These are phyloP conservation scores for Castanea sativa DNA, from an alignment of 306 rosid genomes.

Conservation along the genomic window DNA sequence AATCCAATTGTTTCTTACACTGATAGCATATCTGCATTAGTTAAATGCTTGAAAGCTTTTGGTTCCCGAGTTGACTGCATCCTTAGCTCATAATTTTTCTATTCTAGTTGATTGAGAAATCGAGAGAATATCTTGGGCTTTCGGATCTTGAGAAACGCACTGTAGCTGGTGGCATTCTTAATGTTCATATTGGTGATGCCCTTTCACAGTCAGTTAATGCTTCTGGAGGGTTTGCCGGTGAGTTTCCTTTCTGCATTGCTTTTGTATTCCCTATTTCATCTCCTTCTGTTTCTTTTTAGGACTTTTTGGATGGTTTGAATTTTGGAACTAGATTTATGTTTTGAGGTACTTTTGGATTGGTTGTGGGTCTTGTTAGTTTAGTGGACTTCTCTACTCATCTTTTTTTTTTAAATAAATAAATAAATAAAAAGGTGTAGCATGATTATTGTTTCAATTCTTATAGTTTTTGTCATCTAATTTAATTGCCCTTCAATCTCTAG, in stretches of 20 bases:
- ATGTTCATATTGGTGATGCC: conserved; percentile 74
- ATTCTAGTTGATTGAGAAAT: conserved; percentile 77
- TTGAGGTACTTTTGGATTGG: conserved; percentile 13
- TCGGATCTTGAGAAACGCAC: conserved; percentile 77
- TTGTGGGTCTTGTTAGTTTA: not conserved
- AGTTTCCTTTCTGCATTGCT: conserved; percentile 31
- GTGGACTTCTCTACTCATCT: not conserved
- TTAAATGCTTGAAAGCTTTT: conserved; percentile 9
- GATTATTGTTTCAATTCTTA: not conserved
- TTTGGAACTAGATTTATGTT: not conserved
- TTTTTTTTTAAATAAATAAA: not conserved
- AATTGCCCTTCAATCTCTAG: not conserved
- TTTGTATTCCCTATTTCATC: conserved; percentile 12
- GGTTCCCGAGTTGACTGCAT: conserved; percentile 12
- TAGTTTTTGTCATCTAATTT: not conserved
- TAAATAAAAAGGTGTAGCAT: not conserved
- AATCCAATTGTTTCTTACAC: conserved; percentile 7
- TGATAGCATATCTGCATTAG: not conserved
- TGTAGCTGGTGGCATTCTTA: conserved; percentile 73
- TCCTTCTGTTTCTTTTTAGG: not conserved
- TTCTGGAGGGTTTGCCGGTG: conserved; percentile 76
- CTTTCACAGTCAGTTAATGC: conserved; percentile 55
- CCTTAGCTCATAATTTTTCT: conserved; percentile 17
- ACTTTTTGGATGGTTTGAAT: not conserved
- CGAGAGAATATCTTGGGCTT: conserved; percentile 72